Base-by-base conservation (phyloP, 495 filamentous ascomycete species). In the Trichoderma gamsii region DNA sequence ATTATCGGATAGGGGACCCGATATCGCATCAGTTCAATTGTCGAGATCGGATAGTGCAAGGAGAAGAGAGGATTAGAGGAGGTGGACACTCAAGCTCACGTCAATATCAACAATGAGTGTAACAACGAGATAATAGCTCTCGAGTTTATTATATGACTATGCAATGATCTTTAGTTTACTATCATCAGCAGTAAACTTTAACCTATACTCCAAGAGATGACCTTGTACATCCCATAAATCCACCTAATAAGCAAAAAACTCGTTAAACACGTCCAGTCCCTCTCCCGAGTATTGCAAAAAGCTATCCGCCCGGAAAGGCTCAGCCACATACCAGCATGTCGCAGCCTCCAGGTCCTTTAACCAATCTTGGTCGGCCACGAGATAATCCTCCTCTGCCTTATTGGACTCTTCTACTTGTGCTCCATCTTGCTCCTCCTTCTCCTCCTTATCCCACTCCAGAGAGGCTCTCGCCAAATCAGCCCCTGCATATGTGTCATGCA, bases 261-360 rank as follows among this genome's bases (percentile, higher is more conserved):
- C 56, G 29, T 61, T 61, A 1, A 61, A 23, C 3, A 61, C 56
- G 12, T 61, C 56, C 56, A 61, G 16, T 32, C 56, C 56, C 56
- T 61, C 56, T 13, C 56, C 56, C 2, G 56, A 12, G 35, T 61
- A 16, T 9, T 61, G 23, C 13, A 61, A 18, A 32, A 61, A 61
- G 56, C 56, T 61, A 18, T 61, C 56, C 56, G 56, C 56, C 25
- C 56, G 9, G 16, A 21, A 61, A 12, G 56, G 56, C 56, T 61
- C 56, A 18, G 56, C 56, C 56, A 61, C 56, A 13, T 29, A 61
- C 56, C 56, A 61, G 11, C 56, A 61, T 18, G 56, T 61, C 56
- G 56, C 56, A 1, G 56, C 56, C 56, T 61, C 56, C 56, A 61
- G 35, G 56, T 61, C 56, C 56, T 61, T 61, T 0, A 61, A 23